Evolutionary conservation across 495 filamentous ascomycete genomes (phyloP), one percentile per base, ranked within the genome.

Genomic region (Penicillium mononematosum): DNA sequence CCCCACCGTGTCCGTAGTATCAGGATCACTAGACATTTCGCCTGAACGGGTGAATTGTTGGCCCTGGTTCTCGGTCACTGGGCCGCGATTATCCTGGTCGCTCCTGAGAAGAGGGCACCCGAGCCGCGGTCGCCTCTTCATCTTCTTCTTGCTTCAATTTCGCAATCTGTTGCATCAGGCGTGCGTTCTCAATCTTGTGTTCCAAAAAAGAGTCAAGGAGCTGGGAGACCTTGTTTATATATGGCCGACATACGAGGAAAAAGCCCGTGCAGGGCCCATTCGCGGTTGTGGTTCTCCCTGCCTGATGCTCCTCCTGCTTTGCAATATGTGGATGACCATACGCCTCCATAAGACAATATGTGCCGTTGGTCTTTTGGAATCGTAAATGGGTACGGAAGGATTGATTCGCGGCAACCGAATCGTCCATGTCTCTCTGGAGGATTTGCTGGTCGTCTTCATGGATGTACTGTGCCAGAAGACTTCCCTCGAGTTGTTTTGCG

Each of bases 161-260:
- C 14, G 85, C 84, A 56, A 98, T 96, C 34, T 89, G 85, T 59
- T 89, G 88, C 55, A 80, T 83, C 39, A 98, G 71, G 17, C 94
- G 84, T 71, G 96, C 92, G 63, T 98, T 97, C 70, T 98, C 94
- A 47, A 98, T 92, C 71, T 97, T 97, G 73, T 97, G 93, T 70
- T 98, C 94, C 14, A 98, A 78, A 59, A 96, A 97, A 1, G 93
- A 95, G 70, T 98, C 92, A 48, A 98, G 73, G 8, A 96, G 77
- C 10, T 82, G 84, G 0, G 90, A 85, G 65, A 91, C 94, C 68
- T 88, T 91, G 46, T 88, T 94, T 7, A 91, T 92, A 70, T 97
- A 96, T 10, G 91, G 94, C 20, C 94, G 82, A 24, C 91, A 85
- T 84, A 96, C 90, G 77, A 98, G 89, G 71, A 98, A 96, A 66